Conservation (phyloP, 148 eudicot species). For the Oxyria digyna region DNA sequence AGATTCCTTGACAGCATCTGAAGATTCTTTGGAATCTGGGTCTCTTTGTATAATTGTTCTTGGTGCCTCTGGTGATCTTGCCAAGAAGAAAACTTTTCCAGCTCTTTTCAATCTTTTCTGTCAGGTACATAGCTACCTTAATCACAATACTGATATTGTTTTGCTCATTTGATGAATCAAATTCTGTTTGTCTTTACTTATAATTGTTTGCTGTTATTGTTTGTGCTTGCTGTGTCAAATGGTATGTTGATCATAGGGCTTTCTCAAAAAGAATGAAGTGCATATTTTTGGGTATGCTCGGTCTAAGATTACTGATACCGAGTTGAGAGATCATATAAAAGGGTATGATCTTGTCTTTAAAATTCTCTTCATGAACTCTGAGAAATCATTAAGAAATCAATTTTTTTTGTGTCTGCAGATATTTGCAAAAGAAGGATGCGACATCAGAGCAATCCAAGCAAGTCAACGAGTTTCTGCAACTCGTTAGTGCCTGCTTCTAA, state of each 20-base stretch:
- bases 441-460: constrained; percentile 28
- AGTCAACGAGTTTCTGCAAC: constrained; percentile 46
- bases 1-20: constrained; percentile 31
- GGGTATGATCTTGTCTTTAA: constrained; percentile 33
- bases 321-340: constrained; percentile 57
- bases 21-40: constrained; percentile 37
- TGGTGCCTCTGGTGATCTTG: constrained; percentile 99
- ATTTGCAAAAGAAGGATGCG: constrained; percentile 31
- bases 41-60: constrained; percentile 72
- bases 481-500: constrained; percentile 33
- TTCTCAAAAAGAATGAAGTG: constrained; percentile 58
- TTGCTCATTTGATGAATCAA: not conserved
- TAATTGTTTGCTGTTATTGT: not conserved
- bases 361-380: not conserved
- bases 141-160: not conserved
- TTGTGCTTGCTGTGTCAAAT: not conserved
- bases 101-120: constrained; percentile 86
- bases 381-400: not conserved
- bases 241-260: constrained; percentile 27
- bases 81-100: constrained; percentile 97
- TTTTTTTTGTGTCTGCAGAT: constrained; percentile 23
- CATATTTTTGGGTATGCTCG: constrained; percentile 89
- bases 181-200: too few species aligned
- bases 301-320: constrained; percentile 62
- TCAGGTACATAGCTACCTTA: constrained; percentile 30